Conservation (phyloP, 2,329 filamentous ascomycete genomes). For the Reticulascus tulasneorum region DNA sequence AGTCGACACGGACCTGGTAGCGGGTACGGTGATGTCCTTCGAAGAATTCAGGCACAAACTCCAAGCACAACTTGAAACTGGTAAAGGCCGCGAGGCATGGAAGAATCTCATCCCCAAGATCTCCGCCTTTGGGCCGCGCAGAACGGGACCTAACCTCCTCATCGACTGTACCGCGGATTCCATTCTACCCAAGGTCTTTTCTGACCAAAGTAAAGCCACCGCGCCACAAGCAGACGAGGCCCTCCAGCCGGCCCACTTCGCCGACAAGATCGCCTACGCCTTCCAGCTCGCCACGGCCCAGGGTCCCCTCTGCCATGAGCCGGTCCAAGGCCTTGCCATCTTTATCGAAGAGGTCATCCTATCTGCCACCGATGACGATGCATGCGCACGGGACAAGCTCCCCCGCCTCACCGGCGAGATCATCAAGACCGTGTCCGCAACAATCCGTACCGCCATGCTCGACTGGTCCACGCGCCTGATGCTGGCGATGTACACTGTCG, state of each 20-base stretch:
- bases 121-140: constrained; percentile 81
- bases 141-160: constrained; percentile 83
- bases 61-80: constrained; percentile 61
- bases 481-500: constrained; percentile 95
- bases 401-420: constrained; percentile 87
- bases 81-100: constrained; percentile 71
- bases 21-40: constrained; percentile 60
- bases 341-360: constrained; percentile 78
- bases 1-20: constrained; percentile 51
- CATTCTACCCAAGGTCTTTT: constrained; percentile 69
- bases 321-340: constrained; percentile 87
- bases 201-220: constrained; percentile 22
- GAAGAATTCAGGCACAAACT: constrained; percentile 77
- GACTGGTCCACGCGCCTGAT: constrained; percentile 96
- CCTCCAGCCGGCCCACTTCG: constrained; percentile 64
- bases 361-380: constrained; percentile 42
- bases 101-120: constrained; percentile 73
- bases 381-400: constrained; percentile 60
- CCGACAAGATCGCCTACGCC: constrained; percentile 86
- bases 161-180: constrained; percentile 75
- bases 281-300: constrained; percentile 90
- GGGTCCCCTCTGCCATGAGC: constrained; percentile 88
- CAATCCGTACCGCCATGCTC: constrained; percentile 81
- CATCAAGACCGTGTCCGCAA: constrained; percentile 81
- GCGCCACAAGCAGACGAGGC: constrained; percentile 40